Evolutionary conservation across 2,329 filamentous ascomycete genomes (phyloP).

Genomic region (Claviceps sp.): DNA sequence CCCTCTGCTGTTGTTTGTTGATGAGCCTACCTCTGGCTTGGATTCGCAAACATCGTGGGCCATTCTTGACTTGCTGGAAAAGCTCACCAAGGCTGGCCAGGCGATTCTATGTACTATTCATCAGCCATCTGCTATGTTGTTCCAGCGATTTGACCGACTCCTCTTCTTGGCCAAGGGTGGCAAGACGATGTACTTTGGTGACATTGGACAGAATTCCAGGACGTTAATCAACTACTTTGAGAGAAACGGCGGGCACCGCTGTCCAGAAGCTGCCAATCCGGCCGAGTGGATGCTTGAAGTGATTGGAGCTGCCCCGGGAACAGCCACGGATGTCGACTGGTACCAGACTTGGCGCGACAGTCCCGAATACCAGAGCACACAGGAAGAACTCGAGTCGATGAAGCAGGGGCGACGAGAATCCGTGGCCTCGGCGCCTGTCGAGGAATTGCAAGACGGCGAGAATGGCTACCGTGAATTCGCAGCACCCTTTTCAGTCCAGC

Average conservation of each 20-base stretch:
- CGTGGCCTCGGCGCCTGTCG: conserved; percentile 4
- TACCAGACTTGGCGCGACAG: conserved; percentile 47
- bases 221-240: conserved; percentile 65
- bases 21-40: conserved; percentile 89
- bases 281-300: conserved; percentile 67
- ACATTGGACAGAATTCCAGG: conserved; percentile 58
- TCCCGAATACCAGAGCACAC: conserved; percentile 40
- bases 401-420: conserved; percentile 31
- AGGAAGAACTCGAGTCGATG: conserved; percentile 43
- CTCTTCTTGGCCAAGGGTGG: conserved; percentile 67
- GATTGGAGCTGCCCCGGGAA: conserved; percentile 51
- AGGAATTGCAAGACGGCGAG: conserved; percentile 11
- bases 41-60: conserved; percentile 91
- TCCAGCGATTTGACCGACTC: conserved; percentile 78
- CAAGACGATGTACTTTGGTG: conserved; percentile 68
- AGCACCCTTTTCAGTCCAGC: conserved; percentile 55
- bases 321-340: conserved; percentile 52
- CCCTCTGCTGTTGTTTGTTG: conserved; percentile 76
- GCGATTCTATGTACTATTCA: conserved; percentile 96
- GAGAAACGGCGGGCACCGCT: conserved; percentile 51
- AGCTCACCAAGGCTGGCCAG: conserved; percentile 76
- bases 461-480: conserved; percentile 61
- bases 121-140: conserved; percentile 90
- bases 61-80: conserved; percentile 77
- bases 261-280: conserved; percentile 58